Base-by-base conservation (phyloP, 2,329 filamentous ascomycete genomes). In the Cercospora janseana region DNA sequence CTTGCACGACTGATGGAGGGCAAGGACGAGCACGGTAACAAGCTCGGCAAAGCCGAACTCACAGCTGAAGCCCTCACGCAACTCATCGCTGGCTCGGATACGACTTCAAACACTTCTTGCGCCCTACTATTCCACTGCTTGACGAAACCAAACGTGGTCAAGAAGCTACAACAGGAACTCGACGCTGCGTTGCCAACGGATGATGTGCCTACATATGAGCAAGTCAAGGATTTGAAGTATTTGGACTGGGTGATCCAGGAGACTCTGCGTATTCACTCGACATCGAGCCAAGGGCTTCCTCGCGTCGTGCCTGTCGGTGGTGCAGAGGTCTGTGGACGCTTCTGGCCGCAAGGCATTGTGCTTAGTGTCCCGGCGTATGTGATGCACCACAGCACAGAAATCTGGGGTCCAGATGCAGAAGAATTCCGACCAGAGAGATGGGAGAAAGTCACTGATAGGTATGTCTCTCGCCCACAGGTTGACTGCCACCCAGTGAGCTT, bases 21-120 rank as follows among this genome's bases (percentile, higher is more conserved):
- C 40, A 84, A 86, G 49, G 88, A 95, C 66, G 85, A 88, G 54
- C 85, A 81, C 18, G 90, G 89, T 49, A 75, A 87, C 52, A 84
- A 82, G 8, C 79, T 95, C 0, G 84, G 87, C 4, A 79, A 87
- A 20, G 79, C 86, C 60, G 90, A 95, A 66, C 76, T 95, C 45
- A 94, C 88, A 0, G 89, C 89, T 27, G 91, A 95, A 72, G 90
- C 90, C 0, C 74, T 95, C 20, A 95, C 90, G 0, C 90, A 95
- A 69, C 79, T 95, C 32, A 95, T 90, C 60, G 86, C 87, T 1
- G 87, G 86, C 20, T 83, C 79, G 34, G 87, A 90, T 68, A 90
- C 87, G 0, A 89, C 85, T 0, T 85, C 81, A 44, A 90, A 89
- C 72, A 86, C 90, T 0, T 85, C 86, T 2, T 95, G 90, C 64